Evolutionary conservation across 345 rosid species (phyloP), one percentile per base, ranked within the genome.

Genomic region (Viola odorata): DNA sequence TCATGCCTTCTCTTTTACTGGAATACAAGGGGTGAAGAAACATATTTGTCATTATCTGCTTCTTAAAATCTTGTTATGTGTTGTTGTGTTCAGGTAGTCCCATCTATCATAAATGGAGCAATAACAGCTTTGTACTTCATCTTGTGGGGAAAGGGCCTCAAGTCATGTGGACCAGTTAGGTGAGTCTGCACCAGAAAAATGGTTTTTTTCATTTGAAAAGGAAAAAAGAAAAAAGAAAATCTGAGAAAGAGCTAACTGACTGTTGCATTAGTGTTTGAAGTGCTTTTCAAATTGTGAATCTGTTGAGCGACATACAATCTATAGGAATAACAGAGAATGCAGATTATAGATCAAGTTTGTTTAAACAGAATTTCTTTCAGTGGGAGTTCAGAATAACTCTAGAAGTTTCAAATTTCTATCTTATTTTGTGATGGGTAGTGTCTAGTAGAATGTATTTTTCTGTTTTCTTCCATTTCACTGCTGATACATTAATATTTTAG

Each of bases 121-220:
- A 86, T 94, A 78, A 90, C 96, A 51, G 95, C 96, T 75, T 64
- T 90, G 15, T 94, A 88, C 84, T 94, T 90, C 78, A 71, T 88
- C 74, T 74, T 94, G 78, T 94, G 97, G 97, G 96, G 89, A 74
- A 94, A 82, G 74, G 99, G 97, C 40, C 80, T 94, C 57, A 84
- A 81, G 78, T 81, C 84, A 40, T 94, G 99, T 75, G 97, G 99
- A 73, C 99, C 99, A 3, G 74, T 85, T 23, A 90, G 99, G 99
- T 94, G 83, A 49, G 73, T 52, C 54, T 63, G 42, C 64, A 52
- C 60, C 63, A 45, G 32, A 2, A 23, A 23, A 23, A 23, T 6
- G 50, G 10, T 7, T 47, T 47, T 45, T 10, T 47, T 6, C 13
- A 1, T 11, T 47, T 11, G 13, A 47, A 47, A 47, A 47, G 4